phyloP scores from a whole-genome alignment of 2,329 filamentous ascomycete genomes.

The Diaporthe sp. region DNA sequence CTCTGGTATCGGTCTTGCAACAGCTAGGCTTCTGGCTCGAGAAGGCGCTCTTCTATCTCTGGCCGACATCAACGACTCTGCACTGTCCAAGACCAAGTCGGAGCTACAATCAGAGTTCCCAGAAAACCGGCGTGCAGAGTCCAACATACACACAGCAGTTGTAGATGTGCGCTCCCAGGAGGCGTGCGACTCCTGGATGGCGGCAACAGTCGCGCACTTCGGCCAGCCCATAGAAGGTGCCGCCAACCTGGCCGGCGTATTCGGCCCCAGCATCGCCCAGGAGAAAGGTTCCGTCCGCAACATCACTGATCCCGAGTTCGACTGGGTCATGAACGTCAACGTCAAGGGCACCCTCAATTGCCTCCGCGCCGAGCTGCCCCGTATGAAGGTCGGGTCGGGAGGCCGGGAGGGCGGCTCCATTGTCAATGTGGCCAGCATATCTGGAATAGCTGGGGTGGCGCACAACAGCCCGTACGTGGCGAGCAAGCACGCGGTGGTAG shows the following conservation, averaged over 20 bases:
- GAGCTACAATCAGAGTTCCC: not conserved
- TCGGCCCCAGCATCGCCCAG: not conserved
- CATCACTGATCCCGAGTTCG: not conserved
- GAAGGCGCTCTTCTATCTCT: constrained; percentile 50
- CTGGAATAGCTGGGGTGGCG: not conserved
- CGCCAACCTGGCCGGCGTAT: not conserved
- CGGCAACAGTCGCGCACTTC: not conserved
- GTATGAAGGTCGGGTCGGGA: not conserved
- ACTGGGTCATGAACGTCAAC: constrained; percentile 17
- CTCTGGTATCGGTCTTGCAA: constrained; percentile 49
- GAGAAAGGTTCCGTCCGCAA: not conserved
- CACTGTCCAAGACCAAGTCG: not conserved
- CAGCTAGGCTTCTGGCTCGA: constrained; percentile 48
- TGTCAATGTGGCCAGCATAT: constrained; percentile 2
- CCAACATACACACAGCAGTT: not conserved
- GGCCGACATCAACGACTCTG: constrained; percentile 46
- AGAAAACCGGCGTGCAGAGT: not conserved
- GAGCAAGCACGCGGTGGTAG: not conserved
- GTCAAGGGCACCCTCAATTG: not conserved
- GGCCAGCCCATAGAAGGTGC: not conserved
- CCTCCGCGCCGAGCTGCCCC: not conserved
- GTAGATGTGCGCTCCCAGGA: not conserved
- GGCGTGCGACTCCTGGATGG: not conserved
- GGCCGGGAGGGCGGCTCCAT: not conserved
- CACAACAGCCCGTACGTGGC: not conserved